Evolutionary conservation across 768 basidiomycete species (phyloP).

Genomic region (Lentinula sp.): DNA sequence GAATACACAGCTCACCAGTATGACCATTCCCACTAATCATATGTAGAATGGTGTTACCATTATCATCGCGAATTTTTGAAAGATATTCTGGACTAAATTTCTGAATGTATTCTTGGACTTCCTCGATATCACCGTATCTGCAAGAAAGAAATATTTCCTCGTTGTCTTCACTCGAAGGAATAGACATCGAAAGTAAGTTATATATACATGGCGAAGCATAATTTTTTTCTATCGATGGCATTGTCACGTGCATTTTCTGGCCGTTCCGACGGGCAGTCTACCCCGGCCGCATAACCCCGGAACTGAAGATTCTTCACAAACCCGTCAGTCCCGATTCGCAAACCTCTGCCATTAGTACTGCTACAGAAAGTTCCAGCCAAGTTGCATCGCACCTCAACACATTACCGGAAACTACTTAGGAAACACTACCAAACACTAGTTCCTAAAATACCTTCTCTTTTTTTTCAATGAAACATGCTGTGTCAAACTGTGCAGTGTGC

Average conservation of each 20-base stretch:
- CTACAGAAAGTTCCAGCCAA: background rate
- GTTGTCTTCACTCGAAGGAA: conserved; percentile 43
- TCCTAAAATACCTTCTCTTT: background rate
- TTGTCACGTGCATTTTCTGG: background rate
- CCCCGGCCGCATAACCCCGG: too few species aligned
- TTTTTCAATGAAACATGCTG: background rate
- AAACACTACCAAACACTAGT: background rate
- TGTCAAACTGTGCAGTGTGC: background rate
- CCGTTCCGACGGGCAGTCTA: too few species aligned
- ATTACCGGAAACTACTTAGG: background rate
- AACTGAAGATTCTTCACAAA: too few species aligned
- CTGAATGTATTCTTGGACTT: conserved; percentile 60
- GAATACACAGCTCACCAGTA: conserved; percentile 45
- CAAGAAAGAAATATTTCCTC: conserved; percentile 78
- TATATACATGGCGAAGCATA: background rate
- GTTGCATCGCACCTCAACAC: background rate
- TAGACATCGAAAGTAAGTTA: conserved; percentile 9
- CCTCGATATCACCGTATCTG: conserved; percentile 84
- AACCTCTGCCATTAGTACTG: too few species aligned
- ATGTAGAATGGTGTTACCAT: conserved; percentile 77
- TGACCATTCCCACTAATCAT: conserved; percentile 91
- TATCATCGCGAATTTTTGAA: conserved; percentile 54
- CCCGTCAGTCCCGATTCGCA: too few species aligned
- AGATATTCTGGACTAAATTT: conserved; percentile 49
- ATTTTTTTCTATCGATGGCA: background rate